phyloP scores from a whole-genome alignment of 2,329 filamentous ascomycete species.

The Curvularia sp. region DNA sequence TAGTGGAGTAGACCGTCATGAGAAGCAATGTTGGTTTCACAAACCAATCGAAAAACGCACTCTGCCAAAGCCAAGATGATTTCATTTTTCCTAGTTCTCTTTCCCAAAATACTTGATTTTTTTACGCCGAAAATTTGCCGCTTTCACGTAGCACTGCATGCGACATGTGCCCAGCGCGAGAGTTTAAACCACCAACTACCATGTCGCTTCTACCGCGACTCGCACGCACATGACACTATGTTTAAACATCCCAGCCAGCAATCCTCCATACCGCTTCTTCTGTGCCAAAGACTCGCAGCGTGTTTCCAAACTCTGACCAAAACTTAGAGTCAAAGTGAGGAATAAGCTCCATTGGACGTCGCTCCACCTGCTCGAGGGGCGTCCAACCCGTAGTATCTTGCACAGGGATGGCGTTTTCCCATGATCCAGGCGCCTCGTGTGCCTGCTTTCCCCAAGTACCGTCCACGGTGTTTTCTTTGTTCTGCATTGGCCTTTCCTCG shows the following conservation, averaged over 20 bases:
- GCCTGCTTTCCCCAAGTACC: constrained; percentile 9
- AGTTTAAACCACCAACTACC: not conserved
- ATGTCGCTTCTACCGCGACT: too few relatives aligned
- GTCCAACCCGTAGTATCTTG: constrained; percentile 33
- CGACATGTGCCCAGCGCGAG: not conserved
- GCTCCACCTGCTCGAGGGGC: constrained; percentile 26
- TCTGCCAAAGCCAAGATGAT: too few relatives aligned
- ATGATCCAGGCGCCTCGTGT: constrained; percentile 15
- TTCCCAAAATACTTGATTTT: too few relatives aligned
- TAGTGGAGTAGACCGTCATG: too few relatives aligned
- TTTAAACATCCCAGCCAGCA: constrained; percentile 26
- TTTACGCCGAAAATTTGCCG: too few relatives aligned
- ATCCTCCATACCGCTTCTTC: constrained; percentile 54
- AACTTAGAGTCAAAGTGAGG: constrained; percentile 61
- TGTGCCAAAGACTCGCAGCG: constrained; percentile 67
- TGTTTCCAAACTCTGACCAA: constrained; percentile 67
- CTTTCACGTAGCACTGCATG: too few relatives aligned
- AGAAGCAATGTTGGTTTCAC: too few relatives aligned
- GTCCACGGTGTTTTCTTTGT: constrained; percentile 4
- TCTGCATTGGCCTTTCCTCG: not conserved
- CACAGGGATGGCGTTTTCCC: constrained; percentile 31
- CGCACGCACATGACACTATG: too few relatives aligned
- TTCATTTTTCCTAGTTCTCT: too few relatives aligned
- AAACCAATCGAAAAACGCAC: too few relatives aligned
- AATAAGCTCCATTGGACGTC: constrained; percentile 55